Base-by-base conservation (phyloP, 768 basidiomycete genomes). In the Mycena floridula region DNA sequence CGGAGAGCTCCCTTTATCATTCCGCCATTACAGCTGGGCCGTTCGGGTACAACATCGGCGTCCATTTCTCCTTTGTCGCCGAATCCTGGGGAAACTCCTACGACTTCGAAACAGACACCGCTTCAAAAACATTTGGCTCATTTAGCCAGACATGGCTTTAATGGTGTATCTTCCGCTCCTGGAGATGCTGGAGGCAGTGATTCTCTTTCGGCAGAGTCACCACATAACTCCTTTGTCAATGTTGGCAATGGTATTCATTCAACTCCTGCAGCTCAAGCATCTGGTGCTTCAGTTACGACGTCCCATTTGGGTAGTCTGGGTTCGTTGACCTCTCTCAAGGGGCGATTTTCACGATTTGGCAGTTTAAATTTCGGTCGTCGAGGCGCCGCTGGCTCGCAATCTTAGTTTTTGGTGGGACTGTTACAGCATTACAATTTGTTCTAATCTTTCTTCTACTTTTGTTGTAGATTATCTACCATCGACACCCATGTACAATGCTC, bases 111-210 rank as follows among this genome's bases (percentile, higher is more conserved):
- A 51, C 81, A 81, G 53, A 89, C 89, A 0, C 85, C 85, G 2
- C 67, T 92, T 16, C 88, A 90, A 51, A 73, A 84, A 15, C 85
- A 89, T 49, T 72, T 91, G 0, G 89, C 88, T 5, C 82, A 90
- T 51, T 71, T 92, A 5, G 79, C 89, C 15, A 75, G 85, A 22
- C 86, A 91, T 55, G 89, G 89, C 8, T 84, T 92, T 61, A 83
- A 80, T 37, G 88, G 84, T 1, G 82, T 92, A 5, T 76, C 88
- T 22, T 87, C 85, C 1, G 84, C 84, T 6, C 87, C 85, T 27
- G 79, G 78, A 3, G 87, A 88, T 36, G 65, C 50, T 27, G 68
- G 66, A 4, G 77, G 71, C 1, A 74, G 72, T 47, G 82, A 83
- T 56, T 75, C 77, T 2, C 59, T 81, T 18, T 83, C 80, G 6